Percentiles rank a stretch among this genome's conserved stretches.
These are phyloP conservation scores for Mycothermus thermophilus DNA, from an alignment of 495 filamentous ascomycete species.

Conservation along the genomic window DNA sequence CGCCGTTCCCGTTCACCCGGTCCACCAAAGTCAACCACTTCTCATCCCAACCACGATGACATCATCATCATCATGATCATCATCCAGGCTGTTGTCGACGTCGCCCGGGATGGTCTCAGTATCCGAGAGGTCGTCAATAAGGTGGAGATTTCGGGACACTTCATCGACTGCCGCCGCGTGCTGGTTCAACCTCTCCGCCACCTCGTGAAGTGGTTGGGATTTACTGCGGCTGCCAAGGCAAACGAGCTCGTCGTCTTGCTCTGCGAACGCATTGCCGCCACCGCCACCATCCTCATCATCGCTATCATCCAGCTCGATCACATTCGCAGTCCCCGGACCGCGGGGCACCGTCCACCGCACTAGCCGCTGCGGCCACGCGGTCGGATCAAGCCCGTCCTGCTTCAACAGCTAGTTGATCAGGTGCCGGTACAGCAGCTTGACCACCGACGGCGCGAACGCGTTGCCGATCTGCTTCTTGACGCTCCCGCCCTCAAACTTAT, in stretches of 20 bases:
- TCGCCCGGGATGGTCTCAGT: not conserved
- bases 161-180: no score
- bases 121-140: conserved; percentile 1
- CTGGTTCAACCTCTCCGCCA: not conserved
- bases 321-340: no score
- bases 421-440: conserved; percentile 43
- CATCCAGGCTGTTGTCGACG: not conserved
- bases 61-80: not conserved
- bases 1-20: no score
- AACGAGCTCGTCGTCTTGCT: not conserved
- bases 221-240: not conserved
- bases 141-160: no score
- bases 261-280: no score
- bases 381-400: conserved; percentile 33
- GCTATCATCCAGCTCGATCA: no score
- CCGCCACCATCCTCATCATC: no score
- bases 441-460: conserved; percentile 60
- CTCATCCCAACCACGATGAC: not conserved
- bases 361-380: no score
- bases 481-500: conserved; percentile 40
- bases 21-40: no score
- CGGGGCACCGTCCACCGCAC: no score
- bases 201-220: no score
- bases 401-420: conserved; percentile 42
- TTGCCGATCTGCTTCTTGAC: conserved; percentile 73